Evolutionary conservation across 2,329 filamentous ascomycete genomes (phyloP).

Genomic region (Cadophora sp.): DNA sequence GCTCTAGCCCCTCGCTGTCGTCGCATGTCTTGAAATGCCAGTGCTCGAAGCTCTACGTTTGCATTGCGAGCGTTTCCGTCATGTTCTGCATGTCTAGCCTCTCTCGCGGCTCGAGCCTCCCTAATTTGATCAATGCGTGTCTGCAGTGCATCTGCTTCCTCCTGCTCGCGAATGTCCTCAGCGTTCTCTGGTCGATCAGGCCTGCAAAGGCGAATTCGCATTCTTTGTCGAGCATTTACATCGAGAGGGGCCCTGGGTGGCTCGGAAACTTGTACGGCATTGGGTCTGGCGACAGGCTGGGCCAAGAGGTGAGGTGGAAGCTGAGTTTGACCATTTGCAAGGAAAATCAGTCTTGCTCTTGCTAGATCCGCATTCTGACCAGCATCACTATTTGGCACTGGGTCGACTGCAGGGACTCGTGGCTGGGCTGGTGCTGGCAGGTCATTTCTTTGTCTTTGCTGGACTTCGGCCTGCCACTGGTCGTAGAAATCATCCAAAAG

Average conservation of each 20-base stretch:
- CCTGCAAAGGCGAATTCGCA: not conserved
- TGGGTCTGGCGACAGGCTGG: not conserved
- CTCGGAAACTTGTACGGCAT: not conserved
- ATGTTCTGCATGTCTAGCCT: not conserved
- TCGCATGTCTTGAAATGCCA: no score
- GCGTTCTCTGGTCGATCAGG: not conserved
- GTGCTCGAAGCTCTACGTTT: not conserved
- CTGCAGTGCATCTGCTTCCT: not conserved
- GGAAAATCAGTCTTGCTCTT: not conserved
- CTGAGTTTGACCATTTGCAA: not conserved
- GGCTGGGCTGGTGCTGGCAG: not conserved
- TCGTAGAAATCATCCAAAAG: not conserved
- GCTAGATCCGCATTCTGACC: not conserved
- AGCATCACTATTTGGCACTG: not conserved
- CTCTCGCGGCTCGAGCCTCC: not conserved
- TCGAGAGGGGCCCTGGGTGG: not conserved
- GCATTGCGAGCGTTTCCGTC: not conserved
- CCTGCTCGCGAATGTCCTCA: not conserved
- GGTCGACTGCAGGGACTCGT: not conserved
- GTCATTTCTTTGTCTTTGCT: not conserved
- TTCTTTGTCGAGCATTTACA: not conserved
- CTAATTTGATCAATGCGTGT: not conserved
- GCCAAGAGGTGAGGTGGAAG: not conserved
- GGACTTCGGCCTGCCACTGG: not conserved
- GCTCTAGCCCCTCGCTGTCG: not conserved